Conservation (phyloP, 202 grass and related monocot genomes). For the Bolboschoenoplectus hybrid region DNA sequence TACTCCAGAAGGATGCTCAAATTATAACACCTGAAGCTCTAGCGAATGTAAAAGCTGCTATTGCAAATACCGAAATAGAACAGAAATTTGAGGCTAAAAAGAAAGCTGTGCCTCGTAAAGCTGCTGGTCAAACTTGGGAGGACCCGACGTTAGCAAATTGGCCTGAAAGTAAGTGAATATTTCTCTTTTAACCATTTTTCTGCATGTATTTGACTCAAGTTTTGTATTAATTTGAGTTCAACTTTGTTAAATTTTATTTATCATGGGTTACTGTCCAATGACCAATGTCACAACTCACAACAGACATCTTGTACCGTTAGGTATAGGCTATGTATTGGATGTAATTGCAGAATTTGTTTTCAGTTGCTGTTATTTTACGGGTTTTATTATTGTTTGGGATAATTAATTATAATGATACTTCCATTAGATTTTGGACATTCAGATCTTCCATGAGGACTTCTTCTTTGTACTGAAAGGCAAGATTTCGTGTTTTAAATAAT, state of each 20-base stretch:
- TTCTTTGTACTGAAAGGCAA: constrained; percentile 15
- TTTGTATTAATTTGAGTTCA: neutral
- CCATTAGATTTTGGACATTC: neutral
- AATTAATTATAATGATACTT: constrained; percentile 22
- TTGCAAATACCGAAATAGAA: constrained; percentile 55
- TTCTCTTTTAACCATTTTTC: neutral
- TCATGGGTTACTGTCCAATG: neutral
- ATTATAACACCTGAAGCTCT: constrained; percentile 65
- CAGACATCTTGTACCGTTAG: neutral
- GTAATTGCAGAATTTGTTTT: neutral
- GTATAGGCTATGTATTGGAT: neutral
- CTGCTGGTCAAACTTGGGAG: constrained; percentile 78
- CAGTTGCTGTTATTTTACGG: neutral
- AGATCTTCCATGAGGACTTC: neutral
- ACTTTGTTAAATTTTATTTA: neutral
- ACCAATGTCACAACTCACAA: neutral
- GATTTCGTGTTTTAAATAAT: neutral
- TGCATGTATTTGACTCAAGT: neutral
- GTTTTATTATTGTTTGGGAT: constrained; percentile 9
- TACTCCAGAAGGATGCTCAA: constrained; percentile 70
- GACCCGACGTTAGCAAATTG: constrained; percentile 71
- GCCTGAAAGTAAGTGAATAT: constrained; percentile 70
- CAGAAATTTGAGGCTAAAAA: constrained; percentile 54
- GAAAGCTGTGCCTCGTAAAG: constrained; percentile 64
- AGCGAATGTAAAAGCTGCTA: constrained; percentile 63